phyloP scores from a whole-genome alignment of 345 rosid genomes.

The Gossypium turneri region DNA sequence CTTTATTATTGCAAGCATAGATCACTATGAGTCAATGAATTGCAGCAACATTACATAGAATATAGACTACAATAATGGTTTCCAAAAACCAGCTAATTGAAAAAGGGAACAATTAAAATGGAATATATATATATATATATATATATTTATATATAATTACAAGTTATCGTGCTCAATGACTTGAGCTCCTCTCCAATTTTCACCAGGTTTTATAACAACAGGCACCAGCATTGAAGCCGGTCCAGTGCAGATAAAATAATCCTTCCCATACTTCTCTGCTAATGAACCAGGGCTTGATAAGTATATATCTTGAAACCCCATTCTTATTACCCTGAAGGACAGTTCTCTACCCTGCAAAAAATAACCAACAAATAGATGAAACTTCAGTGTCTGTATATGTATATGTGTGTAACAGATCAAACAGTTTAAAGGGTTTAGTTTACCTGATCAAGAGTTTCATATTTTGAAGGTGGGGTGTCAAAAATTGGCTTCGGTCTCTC shows the following conservation, averaged over 20 bases:
- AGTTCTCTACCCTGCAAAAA: conserved; percentile 61
- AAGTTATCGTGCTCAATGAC: conserved; percentile 88
- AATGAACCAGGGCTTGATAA: conserved; percentile 48
- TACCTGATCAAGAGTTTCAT: conserved; percentile 93
- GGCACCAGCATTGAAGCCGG: conserved; percentile 81
- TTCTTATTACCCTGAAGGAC: conserved; percentile 67
- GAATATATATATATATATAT: neutral
- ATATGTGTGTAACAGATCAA: neutral
- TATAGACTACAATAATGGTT: neutral
- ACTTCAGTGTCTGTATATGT: neutral
- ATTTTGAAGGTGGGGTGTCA: conserved; percentile 74
- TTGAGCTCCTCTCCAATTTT: conserved; percentile 79
- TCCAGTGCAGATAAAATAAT: conserved; percentile 73
- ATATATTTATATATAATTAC: conserved; percentile 23
- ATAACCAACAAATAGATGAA: neutral
- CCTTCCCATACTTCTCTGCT: conserved; percentile 59
- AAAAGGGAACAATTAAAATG: neutral
- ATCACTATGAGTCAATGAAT: conserved; percentile 2
- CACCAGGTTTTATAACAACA: conserved; percentile 51
- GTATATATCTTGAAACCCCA: conserved; percentile 75
- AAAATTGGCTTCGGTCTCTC: conserved; percentile 67
- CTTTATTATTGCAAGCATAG: neutral
- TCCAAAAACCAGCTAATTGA: neutral
- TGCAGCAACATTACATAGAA: neutral
- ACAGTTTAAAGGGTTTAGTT: neutral